Conservation (phyloP, 768 basidiomycete genomes). For the Mycena polygramma region DNA sequence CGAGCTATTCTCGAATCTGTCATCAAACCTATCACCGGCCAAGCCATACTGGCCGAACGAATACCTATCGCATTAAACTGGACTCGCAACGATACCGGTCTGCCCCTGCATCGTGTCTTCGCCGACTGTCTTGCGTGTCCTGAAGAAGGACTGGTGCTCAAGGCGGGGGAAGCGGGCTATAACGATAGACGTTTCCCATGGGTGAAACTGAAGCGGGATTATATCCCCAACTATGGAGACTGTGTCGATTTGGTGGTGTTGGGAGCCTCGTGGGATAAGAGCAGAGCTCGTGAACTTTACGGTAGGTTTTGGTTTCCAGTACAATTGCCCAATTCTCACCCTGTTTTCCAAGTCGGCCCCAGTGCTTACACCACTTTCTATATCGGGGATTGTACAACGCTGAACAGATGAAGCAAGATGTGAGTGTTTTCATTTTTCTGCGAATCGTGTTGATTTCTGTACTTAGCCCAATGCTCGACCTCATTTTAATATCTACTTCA, state of each 20-base stretch:
- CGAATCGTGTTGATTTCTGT: not conserved
- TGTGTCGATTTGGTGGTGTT: conserved; percentile 82
- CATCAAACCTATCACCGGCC: conserved; percentile 67
- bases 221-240: conserved; percentile 89
- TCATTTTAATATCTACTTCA: conserved; percentile 81
- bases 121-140: conserved; percentile 62
- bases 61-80: conserved; percentile 57
- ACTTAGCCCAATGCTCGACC: conserved; percentile 60
- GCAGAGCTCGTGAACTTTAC: conserved; percentile 80
- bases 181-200: conserved; percentile 76
- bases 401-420: conserved; percentile 54
- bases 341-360: conserved; percentile 67
- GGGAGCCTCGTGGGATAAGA: conserved; percentile 85
- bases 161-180: conserved; percentile 78
- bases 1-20: conserved; percentile 72
- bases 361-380: conserved; percentile 85
- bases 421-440: conserved; percentile 41
- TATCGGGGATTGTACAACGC: conserved; percentile 75
- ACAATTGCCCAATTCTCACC: not conserved
- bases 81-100: conserved; percentile 34
- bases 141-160: conserved; percentile 84
- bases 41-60: conserved; percentile 73
- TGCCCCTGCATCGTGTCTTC: conserved; percentile 59
- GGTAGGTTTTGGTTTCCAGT: conserved; percentile 57
- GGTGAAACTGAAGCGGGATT: conserved; percentile 93